Evolutionary conservation across 192 early-diverging fungal genomes (phyloP).

Genomic region (Backusella parvicylindrica): DNA sequence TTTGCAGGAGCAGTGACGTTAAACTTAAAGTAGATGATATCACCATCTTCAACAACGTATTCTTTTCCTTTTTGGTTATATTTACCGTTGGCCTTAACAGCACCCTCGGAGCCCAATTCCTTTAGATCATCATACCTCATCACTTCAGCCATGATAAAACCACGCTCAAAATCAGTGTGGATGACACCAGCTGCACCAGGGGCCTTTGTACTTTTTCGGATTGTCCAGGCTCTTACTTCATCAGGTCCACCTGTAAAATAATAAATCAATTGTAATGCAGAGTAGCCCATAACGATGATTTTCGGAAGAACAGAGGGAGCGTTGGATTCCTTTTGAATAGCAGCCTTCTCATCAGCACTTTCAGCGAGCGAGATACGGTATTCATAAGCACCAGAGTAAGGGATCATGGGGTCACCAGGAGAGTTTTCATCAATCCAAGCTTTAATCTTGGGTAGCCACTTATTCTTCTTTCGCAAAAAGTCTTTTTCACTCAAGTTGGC

Average conservation of each 20-base stretch:
- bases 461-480: conserved; percentile 90
- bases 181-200: conserved; percentile 93
- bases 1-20: conserved; percentile 29
- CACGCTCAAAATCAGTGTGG: conserved; percentile 81
- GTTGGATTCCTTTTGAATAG: conserved; percentile 62
- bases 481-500: conserved; percentile 89
- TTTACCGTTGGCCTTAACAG: conserved; percentile 90
- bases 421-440: conserved; percentile 90
- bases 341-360: conserved; percentile 49
- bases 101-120: conserved; percentile 72
- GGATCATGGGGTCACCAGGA: conserved; percentile 86
- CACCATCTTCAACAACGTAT: conserved; percentile 89
- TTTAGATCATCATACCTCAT: conserved; percentile 87
- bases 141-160: conserved; percentile 93
- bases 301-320: conserved; percentile 76
- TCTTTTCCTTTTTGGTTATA: conserved; percentile 90
- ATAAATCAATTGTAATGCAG: conserved; percentile 82
- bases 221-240: conserved; percentile 93
- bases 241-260: conserved; percentile 91
- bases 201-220: conserved; percentile 46
- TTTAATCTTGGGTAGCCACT: conserved; percentile 78
- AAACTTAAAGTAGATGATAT: conserved; percentile 76
- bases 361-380: conserved; percentile 30
- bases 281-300: conserved; percentile 91
- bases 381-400: conserved; percentile 87